Evolutionary conservation across 2,329 filamentous ascomycete genomes (phyloP).

Genomic region (Exutisphaerella laricina): DNA sequence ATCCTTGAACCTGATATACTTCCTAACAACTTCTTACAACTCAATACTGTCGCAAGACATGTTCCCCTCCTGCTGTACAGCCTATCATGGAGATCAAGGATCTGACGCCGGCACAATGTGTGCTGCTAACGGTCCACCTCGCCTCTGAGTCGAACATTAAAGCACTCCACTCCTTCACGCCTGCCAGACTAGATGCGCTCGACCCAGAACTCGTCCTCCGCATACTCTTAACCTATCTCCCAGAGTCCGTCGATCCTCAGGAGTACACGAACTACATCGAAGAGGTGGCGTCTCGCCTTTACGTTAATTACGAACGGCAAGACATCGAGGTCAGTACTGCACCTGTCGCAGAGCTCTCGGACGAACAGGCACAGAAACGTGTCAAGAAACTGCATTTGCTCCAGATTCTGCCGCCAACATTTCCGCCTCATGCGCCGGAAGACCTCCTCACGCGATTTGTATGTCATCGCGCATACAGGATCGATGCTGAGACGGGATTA

Average conservation of each 20-base stretch:
- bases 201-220: conserved; percentile 61
- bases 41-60: no score
- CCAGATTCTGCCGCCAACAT: conserved; percentile 49
- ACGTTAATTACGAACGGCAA: conserved; percentile 38
- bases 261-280: conserved; percentile 58
- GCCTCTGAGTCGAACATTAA: conserved; percentile 61
- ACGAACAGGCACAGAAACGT: conserved; percentile 59
- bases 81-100: conserved; percentile 25
- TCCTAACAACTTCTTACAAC: no score
- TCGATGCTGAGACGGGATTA: conserved; percentile 68
- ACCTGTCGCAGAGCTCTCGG: conserved; percentile 53
- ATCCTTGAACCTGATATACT: no score
- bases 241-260: conserved; percentile 61
- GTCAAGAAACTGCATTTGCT: conserved; percentile 59
- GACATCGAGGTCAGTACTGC: conserved; percentile 49
- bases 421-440: conserved; percentile 44
- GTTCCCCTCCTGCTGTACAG: not conserved
- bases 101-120: conserved; percentile 61
- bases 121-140: conserved; percentile 67
- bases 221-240: conserved; percentile 70
- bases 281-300: conserved; percentile 49
- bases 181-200: conserved; percentile 53
- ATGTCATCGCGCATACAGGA: conserved; percentile 59
- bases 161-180: conserved; percentile 56
- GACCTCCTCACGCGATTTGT: conserved; percentile 61